phyloP scores from a whole-genome alignment of 2,329 filamentous ascomycete species.

The Juglanconis oblonga region DNA sequence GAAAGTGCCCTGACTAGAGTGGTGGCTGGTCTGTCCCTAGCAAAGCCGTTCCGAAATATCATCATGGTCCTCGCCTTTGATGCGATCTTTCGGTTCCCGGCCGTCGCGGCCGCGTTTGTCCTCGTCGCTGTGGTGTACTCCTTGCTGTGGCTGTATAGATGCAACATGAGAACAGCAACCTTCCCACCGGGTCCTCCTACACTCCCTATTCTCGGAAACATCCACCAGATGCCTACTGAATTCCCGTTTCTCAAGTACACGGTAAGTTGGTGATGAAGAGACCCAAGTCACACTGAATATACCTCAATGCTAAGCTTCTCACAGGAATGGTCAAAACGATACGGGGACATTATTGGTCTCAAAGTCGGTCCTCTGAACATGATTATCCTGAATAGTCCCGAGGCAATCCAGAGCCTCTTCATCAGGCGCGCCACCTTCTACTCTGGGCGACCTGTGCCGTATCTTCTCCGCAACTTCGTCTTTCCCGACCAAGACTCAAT shows the following conservation, averaged over 20 bases:
- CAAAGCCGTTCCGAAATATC: not conserved
- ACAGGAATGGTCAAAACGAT: slow-evolving; percentile 10
- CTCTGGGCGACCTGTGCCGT: slow-evolving; percentile 1
- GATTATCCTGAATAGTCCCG: not conserved
- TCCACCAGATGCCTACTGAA: slow-evolving; percentile 4
- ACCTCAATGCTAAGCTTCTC: not conserved
- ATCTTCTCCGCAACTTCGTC: not conserved
- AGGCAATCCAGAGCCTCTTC: slow-evolving; percentile 1
- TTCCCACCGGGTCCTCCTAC: slow-evolving; percentile 8
- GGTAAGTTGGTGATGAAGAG: not conserved
- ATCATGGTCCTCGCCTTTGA: no score
- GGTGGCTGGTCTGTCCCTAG: no score
- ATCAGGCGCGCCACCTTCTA: slow-evolving; percentile 2
- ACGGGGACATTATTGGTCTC: not conserved
- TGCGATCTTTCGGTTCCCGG: not conserved
- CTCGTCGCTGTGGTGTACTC: not conserved
- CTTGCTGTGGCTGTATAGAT: not conserved
- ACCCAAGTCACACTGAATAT: no score
- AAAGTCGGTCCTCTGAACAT: not conserved
- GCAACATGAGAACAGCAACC: not conserved
- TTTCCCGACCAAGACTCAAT: not conserved
- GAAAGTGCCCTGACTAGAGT: no score
- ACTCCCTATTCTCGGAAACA: not conserved
- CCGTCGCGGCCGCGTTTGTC: not conserved
- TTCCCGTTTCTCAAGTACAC: not conserved